These are phyloP conservation scores for Aspergillus costaricaensis DNA, from an alignment of 2,329 filamentous ascomycete species.

Conservation along the genomic window DNA sequence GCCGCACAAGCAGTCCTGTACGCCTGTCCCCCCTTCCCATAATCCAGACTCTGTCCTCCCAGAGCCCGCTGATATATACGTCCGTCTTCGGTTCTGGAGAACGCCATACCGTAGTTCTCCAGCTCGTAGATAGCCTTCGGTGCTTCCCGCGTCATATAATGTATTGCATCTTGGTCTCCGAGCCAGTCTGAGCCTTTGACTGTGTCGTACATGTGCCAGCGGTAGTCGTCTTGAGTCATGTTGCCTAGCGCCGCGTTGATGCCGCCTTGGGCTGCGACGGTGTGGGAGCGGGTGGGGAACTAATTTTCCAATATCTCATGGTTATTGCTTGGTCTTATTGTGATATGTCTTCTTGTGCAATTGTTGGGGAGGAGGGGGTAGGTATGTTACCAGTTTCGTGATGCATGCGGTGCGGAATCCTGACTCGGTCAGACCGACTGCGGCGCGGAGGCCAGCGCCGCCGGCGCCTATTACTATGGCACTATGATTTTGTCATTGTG, in stretches of 20 bases:
- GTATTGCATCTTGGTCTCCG: slow-evolving; percentile 8
- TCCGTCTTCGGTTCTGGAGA: slow-evolving; percentile 90
- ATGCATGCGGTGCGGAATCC: slow-evolving; percentile 25
- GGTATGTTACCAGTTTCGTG: slow-evolving; percentile 17
- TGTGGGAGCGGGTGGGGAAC: slow-evolving; percentile 26
- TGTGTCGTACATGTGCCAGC: slow-evolving; percentile 12
- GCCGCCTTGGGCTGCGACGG: slow-evolving; percentile 11
- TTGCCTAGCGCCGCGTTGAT: slow-evolving; percentile 11
- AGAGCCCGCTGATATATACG: slow-evolving; percentile 99
- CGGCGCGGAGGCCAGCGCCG: slow-evolving; percentile 23
- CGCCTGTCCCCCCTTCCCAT: slow-evolving; percentile 93
- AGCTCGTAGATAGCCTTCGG: slow-evolving; percentile 58
- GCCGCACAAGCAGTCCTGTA: slow-evolving; percentile 96
- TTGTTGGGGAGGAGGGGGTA: not conserved
- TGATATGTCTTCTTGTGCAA: too few relatives aligned
- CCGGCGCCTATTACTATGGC: slow-evolving; percentile 23
- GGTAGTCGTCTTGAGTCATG: slow-evolving; percentile 10
- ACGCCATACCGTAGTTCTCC: slow-evolving; percentile 96
- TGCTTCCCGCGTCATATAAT: slow-evolving; percentile 10
- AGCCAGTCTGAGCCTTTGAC: slow-evolving; percentile 13
- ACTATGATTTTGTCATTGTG: slow-evolving; percentile 3
- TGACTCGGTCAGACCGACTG: slow-evolving; percentile 22
- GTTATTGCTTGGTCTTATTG: not conserved
- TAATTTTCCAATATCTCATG: not conserved
- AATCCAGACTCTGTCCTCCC: slow-evolving; percentile 94